Base-by-base conservation (phyloP, 1,284 basidiomycete genomes). In the Mycena citricolor region DNA sequence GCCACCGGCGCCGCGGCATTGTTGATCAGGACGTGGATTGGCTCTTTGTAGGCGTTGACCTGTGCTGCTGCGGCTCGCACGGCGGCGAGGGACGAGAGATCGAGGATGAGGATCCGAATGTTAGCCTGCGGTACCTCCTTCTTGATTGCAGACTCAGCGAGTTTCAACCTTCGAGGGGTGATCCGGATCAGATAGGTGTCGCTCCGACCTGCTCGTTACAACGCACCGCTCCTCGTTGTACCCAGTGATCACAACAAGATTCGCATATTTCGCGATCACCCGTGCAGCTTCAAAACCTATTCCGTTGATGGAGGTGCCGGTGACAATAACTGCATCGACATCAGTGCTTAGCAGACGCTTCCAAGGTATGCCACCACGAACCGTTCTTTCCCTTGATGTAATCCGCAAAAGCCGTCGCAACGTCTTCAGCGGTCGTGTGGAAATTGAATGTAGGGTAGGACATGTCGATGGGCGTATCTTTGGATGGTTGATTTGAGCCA, bases 281-380 rank as follows among this genome's bases (percentile, higher is more conserved):
- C 37, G 44, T 4, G 44, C 44, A 2, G 37, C 28, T 11, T 39
- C 37, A 23, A 39, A 45, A 8, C 44, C 44, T 12, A 45, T 39
- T 4, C 44, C 37, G 13, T 34, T 34, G 22, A 40, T 8, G 2
- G 44, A 45, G 2, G 44, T 45, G 8, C 44, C 44, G 8, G 44
- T 45, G 5, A 45, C 19, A 11, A 45, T 17, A 4, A 45, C 44
- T 45, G 23, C 7, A 1, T 6, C 32, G 14, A n/a, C n/a, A 19
- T 19, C 10, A 30, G 23, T 39, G n/a, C n/a, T n/a, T n/a, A n/a
- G n/a, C n/a, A n/a, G n/a, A 30, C 32, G 12, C 16, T 11, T 11
- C 29, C 12, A 14, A 29, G 11, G 16, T 11, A 29, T 8, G n/a
- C n/a, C n/a, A n/a, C n/a, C 4, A 28, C 21, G 19, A 8, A 45